A percentile compares a stretch with the other conserved stretches of the same genome.
Evolutionary conservation across 208 protist species (phyloP).

Genomic region (Acanthamoeba triangularis): DNA sequence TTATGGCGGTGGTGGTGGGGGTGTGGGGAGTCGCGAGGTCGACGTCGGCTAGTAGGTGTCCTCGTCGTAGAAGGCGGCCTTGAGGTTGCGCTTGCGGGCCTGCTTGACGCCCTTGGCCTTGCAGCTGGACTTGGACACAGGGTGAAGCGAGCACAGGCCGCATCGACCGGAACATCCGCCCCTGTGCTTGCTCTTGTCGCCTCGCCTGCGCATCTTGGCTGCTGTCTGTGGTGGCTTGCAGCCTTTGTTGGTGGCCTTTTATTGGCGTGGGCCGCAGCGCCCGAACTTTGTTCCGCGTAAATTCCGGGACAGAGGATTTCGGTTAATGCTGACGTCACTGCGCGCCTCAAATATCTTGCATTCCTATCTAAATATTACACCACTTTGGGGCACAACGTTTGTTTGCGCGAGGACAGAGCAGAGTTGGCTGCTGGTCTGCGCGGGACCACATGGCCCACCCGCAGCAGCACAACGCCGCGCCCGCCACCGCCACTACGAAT

Average conservation of each 20-base stretch:
- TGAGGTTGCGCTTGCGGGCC: not conserved
- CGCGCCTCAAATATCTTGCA: too few relatives aligned
- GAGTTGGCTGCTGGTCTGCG: too few relatives aligned
- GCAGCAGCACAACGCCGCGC: not conserved
- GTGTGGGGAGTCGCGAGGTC: not conserved
- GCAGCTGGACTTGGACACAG: not conserved
- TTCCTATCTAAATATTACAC: too few relatives aligned
- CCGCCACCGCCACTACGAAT: not conserved
- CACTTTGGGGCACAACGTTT: too few relatives aligned
- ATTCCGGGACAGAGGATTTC: too few relatives aligned
- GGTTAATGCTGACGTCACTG: too few relatives aligned
- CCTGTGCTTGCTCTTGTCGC: slow-evolving; percentile 10
- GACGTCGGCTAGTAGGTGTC: not conserved
- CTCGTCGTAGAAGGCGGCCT: not conserved
- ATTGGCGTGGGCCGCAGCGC: not conserved
- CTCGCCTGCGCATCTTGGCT: not conserved
- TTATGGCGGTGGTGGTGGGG: too few relatives aligned
- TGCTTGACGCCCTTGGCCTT: not conserved
- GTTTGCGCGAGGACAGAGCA: too few relatives aligned
- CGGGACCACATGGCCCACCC: not conserved
- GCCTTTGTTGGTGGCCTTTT: not conserved
- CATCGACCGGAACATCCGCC: not conserved
- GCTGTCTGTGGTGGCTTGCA: not conserved
- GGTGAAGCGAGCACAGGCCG: not conserved
- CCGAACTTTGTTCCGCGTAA: too few relatives aligned